phyloP scores from a whole-genome alignment of 306 rosid genomes.

The Hylodesmum podocarpum region DNA sequence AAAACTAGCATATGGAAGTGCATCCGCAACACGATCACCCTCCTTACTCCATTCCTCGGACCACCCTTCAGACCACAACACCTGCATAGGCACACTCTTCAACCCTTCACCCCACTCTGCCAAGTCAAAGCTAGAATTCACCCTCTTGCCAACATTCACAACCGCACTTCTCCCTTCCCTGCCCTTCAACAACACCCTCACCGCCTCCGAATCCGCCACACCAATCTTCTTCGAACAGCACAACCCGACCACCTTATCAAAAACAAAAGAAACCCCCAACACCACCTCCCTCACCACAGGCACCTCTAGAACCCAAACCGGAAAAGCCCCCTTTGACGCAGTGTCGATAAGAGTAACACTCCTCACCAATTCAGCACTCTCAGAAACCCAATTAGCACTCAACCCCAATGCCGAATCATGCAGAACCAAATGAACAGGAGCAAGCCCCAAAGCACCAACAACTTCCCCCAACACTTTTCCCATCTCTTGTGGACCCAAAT shows the following conservation, averaged over 20 bases:
- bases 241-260: conserved; percentile 49
- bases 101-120: conserved; percentile 84
- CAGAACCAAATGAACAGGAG: conserved; percentile 86
- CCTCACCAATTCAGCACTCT: conserved; percentile 59
- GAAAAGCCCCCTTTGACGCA: conserved; percentile 55
- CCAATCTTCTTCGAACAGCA: conserved; percentile 63
- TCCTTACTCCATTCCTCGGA: conserved; percentile 81
- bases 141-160: conserved; percentile 69
- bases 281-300: conserved; percentile 72
- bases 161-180: conserved; percentile 64
- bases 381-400: conserved; percentile 66
- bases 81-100: conserved; percentile 69
- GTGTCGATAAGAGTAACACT: conserved; percentile 87
- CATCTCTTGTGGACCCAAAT: conserved; percentile 63
- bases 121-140: conserved; percentile 81
- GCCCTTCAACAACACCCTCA: conserved; percentile 72
- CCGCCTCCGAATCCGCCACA: conserved; percentile 54
- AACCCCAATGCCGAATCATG: conserved; percentile 81
- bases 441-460: conserved; percentile 55
- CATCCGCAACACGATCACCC: conserved; percentile 64
- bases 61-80: conserved; percentile 80
- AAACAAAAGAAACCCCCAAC: conserved; percentile 55
- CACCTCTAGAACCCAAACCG: conserved; percentile 55
- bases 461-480: conserved; percentile 77
- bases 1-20: conserved; percentile 70